Conservation (phyloP, 73 alveolate genomes). For the Paramecium bursaria region DNA sequence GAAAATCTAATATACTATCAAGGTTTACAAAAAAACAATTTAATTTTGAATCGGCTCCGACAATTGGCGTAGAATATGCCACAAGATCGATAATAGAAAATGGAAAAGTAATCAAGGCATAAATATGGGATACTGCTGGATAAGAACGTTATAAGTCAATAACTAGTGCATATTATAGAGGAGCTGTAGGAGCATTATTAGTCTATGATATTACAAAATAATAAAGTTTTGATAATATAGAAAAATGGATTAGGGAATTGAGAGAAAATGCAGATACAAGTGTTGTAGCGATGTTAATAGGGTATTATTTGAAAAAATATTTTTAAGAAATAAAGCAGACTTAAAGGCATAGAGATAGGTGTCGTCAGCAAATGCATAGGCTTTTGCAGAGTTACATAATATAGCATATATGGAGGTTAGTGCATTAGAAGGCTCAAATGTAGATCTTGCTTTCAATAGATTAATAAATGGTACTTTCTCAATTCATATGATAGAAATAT, state of each 20-base stretch:
- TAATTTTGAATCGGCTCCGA: slow-evolving; percentile 78
- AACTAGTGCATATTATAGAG: slow-evolving; percentile 83
- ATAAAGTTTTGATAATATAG: slow-evolving; percentile 77
- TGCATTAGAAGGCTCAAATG: slow-evolving; percentile 76
- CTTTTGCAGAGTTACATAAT: slow-evolving; percentile 73
- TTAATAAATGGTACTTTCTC: slow-evolving; percentile 55
- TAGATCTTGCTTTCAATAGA: slow-evolving; percentile 76
- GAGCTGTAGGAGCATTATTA: slow-evolving; percentile 86
- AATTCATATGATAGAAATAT: slow-evolving; percentile 69
- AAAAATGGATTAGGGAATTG: slow-evolving; percentile 80
- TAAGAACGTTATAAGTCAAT: slow-evolving; percentile 86
- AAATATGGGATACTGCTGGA: slow-evolving; percentile 92
- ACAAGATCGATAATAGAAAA: slow-evolving; percentile 80
- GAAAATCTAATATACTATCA: slow-evolving; percentile 84
- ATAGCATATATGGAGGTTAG: slow-evolving; percentile 79
- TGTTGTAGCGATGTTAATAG: slow-evolving; percentile 68
- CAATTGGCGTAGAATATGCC: slow-evolving; percentile 94
- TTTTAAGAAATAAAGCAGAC: slow-evolving; percentile 77
- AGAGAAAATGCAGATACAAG: slow-evolving; percentile 79
- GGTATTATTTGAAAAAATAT: slow-evolving; percentile 10
- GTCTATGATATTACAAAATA: slow-evolving; percentile 77
- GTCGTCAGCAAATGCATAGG: slow-evolving; percentile 69
- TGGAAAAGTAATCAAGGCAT: slow-evolving; percentile 82
- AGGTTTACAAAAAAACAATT: slow-evolving; percentile 83
- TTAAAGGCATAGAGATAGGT: slow-evolving; percentile 70